Evolutionary conservation across 2,329 filamentous ascomycete species (phyloP).

Genomic region (Ceratocystis alfenasii): DNA sequence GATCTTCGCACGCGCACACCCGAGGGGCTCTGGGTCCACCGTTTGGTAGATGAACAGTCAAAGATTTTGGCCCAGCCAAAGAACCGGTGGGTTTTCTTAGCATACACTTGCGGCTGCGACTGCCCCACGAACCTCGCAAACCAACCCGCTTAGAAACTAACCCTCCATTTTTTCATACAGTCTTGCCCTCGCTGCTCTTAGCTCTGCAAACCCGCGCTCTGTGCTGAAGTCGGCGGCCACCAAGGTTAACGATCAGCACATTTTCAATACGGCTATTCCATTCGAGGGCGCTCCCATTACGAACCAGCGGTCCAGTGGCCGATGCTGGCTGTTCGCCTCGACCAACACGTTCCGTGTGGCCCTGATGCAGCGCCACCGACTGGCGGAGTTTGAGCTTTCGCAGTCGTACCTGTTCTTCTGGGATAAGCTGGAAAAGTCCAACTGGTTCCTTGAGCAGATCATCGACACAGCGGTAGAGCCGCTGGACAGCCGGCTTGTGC

Average conservation of each 20-base stretch:
- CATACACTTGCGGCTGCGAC: background rate
- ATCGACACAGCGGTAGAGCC: slow-evolving; percentile 60
- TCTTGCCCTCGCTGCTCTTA: slow-evolving; percentile 63
- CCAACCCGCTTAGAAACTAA: too few species aligned
- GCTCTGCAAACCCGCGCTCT: slow-evolving; percentile 51
- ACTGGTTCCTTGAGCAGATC: slow-evolving; percentile 78
- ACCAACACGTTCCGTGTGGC: slow-evolving; percentile 89
- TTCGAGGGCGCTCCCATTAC: slow-evolving; percentile 74
- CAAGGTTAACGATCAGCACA: slow-evolving; percentile 57
- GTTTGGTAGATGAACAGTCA: slow-evolving; percentile 48
- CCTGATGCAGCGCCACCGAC: slow-evolving; percentile 69
- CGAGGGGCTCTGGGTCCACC: slow-evolving; percentile 40
- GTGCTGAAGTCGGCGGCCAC: slow-evolving; percentile 54
- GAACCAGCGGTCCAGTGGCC: slow-evolving; percentile 67
- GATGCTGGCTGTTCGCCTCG: slow-evolving; percentile 85
- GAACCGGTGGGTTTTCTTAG: slow-evolving; percentile 40
- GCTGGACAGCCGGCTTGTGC: slow-evolving; percentile 60
- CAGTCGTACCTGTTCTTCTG: slow-evolving; percentile 85
- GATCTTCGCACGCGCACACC: slow-evolving; percentile 25
- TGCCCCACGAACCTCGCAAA: too few species aligned
- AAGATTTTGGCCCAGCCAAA: slow-evolving; percentile 52
- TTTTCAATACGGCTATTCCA: slow-evolving; percentile 74
- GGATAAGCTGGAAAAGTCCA: slow-evolving; percentile 87
- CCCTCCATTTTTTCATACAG: slow-evolving; percentile 31
- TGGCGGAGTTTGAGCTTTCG: slow-evolving; percentile 71